These are phyloP conservation scores for Dactylellina leptospora DNA, from an alignment of 2,329 filamentous ascomycete genomes.

Conservation along the genomic window DNA sequence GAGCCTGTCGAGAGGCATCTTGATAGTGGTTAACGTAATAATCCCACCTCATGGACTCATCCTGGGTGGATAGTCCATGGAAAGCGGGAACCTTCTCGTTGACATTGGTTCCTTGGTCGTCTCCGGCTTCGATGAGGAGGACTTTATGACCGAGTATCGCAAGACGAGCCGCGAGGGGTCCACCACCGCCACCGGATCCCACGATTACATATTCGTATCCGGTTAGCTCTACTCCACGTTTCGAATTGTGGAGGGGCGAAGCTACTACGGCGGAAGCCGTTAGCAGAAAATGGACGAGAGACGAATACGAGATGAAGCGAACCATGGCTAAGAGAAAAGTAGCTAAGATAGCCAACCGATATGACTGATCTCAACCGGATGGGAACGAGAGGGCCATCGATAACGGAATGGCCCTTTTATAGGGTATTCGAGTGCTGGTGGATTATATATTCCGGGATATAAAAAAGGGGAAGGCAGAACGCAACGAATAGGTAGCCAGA, in stretches of 20 bases:
- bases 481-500: too few relatives aligned
- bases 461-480: too few relatives aligned
- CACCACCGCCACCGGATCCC: conserved; percentile 69
- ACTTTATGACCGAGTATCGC: conserved; percentile 70
- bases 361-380: background rate
- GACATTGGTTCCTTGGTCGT: conserved; percentile 65
- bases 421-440: background rate
- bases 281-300: conserved; percentile 33
- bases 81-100: conserved; percentile 68
- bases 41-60: conserved; percentile 69
- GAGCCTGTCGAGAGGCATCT: conserved; percentile 65
- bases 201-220: conserved; percentile 72
- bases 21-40: conserved; percentile 72
- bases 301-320: conserved; percentile 3
- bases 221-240: conserved; percentile 55
- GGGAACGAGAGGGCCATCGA: background rate
- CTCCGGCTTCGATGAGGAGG: conserved; percentile 70
- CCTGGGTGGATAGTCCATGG: conserved; percentile 66
- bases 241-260: conserved; percentile 23
- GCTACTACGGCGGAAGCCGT: conserved; percentile 9
- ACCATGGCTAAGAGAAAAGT: background rate
- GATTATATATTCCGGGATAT: background rate
- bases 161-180: conserved; percentile 68
- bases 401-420: conserved; percentile 3
- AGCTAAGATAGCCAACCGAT: background rate